These are phyloP conservation scores for Chytridium lagenaria DNA, from an alignment of 371 early-diverging fungal species.

Conservation along the genomic window DNA sequence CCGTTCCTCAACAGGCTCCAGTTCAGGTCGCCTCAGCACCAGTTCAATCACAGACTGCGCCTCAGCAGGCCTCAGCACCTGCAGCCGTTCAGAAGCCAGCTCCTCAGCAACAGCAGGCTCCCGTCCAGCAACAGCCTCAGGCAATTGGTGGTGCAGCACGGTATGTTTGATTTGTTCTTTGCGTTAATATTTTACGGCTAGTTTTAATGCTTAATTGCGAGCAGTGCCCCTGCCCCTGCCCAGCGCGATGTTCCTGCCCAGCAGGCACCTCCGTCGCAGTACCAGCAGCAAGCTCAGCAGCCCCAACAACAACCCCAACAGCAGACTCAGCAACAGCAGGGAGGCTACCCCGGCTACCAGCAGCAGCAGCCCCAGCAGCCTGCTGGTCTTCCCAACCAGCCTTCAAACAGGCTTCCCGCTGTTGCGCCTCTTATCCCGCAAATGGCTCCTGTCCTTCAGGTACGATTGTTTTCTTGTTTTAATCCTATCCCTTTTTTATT, in stretches of 20 bases:
- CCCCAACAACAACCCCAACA: constrained; percentile 45
- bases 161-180: constrained; percentile 7
- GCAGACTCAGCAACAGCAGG: not conserved
- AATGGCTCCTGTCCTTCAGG: constrained; percentile 31
- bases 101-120: constrained; percentile 13
- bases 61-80: not conserved
- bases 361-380: constrained; percentile 24
- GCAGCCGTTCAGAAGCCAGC: constrained; percentile 12
- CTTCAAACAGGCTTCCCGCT: constrained; percentile 9
- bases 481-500: too few species aligned
- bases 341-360: too few species aligned
- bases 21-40: not conserved
- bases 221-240: not conserved
- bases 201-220: not conserved
- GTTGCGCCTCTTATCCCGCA: not conserved
- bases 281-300: constrained; percentile 32
- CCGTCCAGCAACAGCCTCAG: constrained; percentile 15
- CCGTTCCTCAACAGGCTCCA: not conserved
- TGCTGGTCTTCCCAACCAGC: constrained; percentile 19
- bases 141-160: constrained; percentile 13
- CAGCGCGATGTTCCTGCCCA: constrained; percentile 10
- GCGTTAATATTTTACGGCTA: not conserved
- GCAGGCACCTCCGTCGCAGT: constrained; percentile 7
- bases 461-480: constrained; percentile 30
- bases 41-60: not conserved